Evolutionary conservation across 495 filamentous ascomycete genomes (phyloP), one percentile per base, ranked within the genome.

Genomic region (Xylaria longipes): DNA sequence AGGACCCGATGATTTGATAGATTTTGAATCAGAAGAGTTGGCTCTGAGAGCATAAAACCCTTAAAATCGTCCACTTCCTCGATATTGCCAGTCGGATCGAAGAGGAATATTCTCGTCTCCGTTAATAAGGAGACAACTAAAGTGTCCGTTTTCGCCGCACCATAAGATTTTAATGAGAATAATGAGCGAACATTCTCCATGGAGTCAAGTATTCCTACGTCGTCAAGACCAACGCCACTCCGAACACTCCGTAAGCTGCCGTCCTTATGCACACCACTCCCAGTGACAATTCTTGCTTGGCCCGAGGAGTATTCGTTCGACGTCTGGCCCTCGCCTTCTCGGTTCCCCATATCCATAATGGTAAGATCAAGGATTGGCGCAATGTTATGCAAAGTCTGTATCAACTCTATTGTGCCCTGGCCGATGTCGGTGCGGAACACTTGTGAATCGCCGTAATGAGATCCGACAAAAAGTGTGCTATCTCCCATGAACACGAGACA

Each of bases 191-290:
- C 92, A 73, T 92, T 87, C 9, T 89, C 84, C 86, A 97, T 91
- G 61, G 97, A 92, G 20, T 65, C 61, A 12, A 99, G 82, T 22
- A 95, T 84, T 33, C 93, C 95, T 15, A 95, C 79, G 72, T 98
- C 95, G 79, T 97, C 94, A 69, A 99, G 86, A 22, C 96, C 94
- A 64, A 99, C 95, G 25, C 96, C 96, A 77, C 94, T 98, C 43
- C 95, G 90, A 35, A 98, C 91, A 76, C 92, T 97, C 71, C 95
- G 84, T 45, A 99, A 77, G 43, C 92, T 94, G 5, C 96, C 96
- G 72, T 97, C 93, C 71, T 92, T 88, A 75, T 91, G 93, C 4
- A 92, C 94, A 33, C 96, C 96, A 50, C 95, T 97, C 9, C 93
- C 95, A 3, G 95, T 93, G 11, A 99, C 94, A 68, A 99, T 91